Conservation (phyloP, 2,329 filamentous ascomycete species). For the Trichophyton simii region DNA sequence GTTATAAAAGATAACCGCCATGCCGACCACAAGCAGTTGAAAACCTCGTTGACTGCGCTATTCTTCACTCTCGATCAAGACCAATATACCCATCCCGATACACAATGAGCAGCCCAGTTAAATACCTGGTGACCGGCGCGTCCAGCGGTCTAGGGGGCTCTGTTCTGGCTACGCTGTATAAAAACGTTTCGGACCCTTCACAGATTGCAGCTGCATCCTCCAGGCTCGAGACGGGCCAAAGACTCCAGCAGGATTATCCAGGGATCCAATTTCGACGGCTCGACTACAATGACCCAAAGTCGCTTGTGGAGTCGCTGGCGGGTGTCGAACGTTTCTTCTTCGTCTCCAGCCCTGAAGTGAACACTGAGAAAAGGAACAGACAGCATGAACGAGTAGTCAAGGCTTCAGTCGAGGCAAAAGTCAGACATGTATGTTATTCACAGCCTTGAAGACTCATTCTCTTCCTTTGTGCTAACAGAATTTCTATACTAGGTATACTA, state of each 20-base stretch:
- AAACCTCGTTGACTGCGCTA: background rate
- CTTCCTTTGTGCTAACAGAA: background rate
- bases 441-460: background rate
- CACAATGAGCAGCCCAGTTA: constrained; percentile 11
- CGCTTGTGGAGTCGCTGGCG: constrained; percentile 37
- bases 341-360: constrained; percentile 43
- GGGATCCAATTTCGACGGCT: constrained; percentile 41
- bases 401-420: constrained; percentile 40
- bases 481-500: constrained; percentile 36
- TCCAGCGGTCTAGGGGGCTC: constrained; percentile 27
- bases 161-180: constrained; percentile 23
- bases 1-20: background rate
- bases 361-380: constrained; percentile 34
- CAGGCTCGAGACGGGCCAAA: constrained; percentile 31
- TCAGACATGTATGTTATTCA: constrained; percentile 35
- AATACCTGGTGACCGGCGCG: constrained; percentile 29
- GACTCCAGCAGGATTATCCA: constrained; percentile 24
- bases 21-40: background rate
- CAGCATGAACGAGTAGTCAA: constrained; percentile 42
- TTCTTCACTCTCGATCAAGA: background rate
- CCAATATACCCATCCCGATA: background rate
- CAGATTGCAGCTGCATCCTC: constrained; percentile 41
- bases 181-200: constrained; percentile 26
- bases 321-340: constrained; percentile 45
- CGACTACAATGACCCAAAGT: constrained; percentile 38